phyloP scores from a whole-genome alignment of 192 early-diverging fungal species.

The Podila clonocystis region DNA sequence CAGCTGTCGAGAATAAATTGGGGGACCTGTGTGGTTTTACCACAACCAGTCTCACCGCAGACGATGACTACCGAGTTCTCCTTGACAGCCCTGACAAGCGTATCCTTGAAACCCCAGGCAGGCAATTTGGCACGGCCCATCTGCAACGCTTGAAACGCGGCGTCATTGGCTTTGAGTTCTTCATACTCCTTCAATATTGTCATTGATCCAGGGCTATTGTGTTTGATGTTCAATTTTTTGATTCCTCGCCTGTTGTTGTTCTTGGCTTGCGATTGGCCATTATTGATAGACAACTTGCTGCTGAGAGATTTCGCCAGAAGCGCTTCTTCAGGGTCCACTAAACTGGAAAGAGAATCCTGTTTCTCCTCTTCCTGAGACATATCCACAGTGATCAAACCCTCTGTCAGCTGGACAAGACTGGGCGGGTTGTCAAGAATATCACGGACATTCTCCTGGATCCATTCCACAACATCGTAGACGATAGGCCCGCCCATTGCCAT shows the following conservation, averaged over 20 bases:
- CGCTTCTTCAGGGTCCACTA: background rate
- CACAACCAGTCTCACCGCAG: constrained; percentile 79
- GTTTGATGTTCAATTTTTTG: constrained; percentile 31
- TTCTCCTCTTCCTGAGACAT: constrained; percentile 19
- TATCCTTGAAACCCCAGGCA: constrained; percentile 67
- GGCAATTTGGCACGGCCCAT: constrained; percentile 67
- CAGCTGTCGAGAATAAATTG: constrained; percentile 85
- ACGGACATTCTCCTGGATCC: constrained; percentile 60
- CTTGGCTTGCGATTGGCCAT: background rate
- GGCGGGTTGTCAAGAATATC: constrained; percentile 63
- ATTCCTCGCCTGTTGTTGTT: constrained; percentile 12
- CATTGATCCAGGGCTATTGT: constrained; percentile 39
- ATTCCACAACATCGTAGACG: constrained; percentile 67
- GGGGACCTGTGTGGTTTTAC: constrained; percentile 84
- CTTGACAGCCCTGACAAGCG: constrained; percentile 66
- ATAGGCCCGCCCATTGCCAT: constrained; percentile 61
- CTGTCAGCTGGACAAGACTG: constrained; percentile 54
- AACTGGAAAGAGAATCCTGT: constrained; percentile 25
- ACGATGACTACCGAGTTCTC: constrained; percentile 71
- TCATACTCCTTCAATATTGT: constrained; percentile 43
- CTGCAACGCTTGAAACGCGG: constrained; percentile 37
- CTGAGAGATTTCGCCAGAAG: constrained; percentile 9
- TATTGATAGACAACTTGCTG: constrained; percentile 8
- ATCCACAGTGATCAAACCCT: constrained; percentile 40
- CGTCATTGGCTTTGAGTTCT: constrained; percentile 8